phyloP scores from a whole-genome alignment of 2,329 filamentous ascomycete genomes.

The Penicillium vulpinum region DNA sequence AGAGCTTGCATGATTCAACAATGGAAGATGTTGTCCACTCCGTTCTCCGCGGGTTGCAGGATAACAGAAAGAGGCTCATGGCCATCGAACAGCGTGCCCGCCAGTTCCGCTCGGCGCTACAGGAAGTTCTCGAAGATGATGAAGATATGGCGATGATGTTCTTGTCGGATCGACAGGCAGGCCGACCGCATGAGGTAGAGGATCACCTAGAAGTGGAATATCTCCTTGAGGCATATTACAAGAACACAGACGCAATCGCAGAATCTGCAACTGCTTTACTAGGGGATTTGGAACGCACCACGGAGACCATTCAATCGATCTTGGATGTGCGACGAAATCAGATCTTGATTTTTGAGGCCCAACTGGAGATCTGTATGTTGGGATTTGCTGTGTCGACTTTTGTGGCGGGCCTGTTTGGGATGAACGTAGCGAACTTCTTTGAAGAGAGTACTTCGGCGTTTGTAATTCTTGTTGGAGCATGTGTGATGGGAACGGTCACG shows the following conservation, averaged over 20 bases:
- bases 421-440: constrained; percentile 42
- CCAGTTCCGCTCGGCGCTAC: constrained; percentile 35
- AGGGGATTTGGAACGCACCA: constrained; percentile 33
- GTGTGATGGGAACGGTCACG: constrained; percentile 22
- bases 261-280: constrained; percentile 30
- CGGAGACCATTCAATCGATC: constrained; percentile 35
- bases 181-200: constrained; percentile 28
- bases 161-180: constrained; percentile 33
- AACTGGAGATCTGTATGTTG: constrained; percentile 40
- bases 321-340: constrained; percentile 41
- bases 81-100: constrained; percentile 36
- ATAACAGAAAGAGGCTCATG: constrained; percentile 27
- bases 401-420: constrained; percentile 39
- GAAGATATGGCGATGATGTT: constrained; percentile 42
- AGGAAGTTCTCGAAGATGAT: constrained; percentile 38
- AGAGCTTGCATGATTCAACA: constrained; percentile 21
- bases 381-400: constrained; percentile 38
- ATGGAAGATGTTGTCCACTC: constrained; percentile 19
- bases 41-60: constrained; percentile 30
- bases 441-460: constrained; percentile 37
- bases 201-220: constrained; percentile 43
- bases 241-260: constrained; percentile 36
- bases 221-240: constrained; percentile 40
- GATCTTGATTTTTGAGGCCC: constrained; percentile 42
- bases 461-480: constrained; percentile 17